phyloP scores from a whole-genome alignment of 148 eudicot species.

The Cornus controversa region DNA sequence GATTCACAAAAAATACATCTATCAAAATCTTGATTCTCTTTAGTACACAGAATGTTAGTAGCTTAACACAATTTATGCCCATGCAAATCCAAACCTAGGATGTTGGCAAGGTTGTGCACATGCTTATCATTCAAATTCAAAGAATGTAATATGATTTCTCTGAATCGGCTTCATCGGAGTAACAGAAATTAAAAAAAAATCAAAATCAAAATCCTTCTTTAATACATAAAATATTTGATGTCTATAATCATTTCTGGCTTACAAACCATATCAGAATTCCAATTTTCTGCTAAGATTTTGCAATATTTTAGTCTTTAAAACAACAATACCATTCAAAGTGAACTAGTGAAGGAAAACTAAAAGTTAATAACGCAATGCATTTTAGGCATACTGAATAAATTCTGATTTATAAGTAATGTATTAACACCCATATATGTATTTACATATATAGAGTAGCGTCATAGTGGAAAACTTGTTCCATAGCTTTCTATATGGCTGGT shows the following conservation, averaged over 20 bases:
- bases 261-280: not conserved
- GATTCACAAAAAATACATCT: constrained; percentile 10
- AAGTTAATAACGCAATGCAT: too few relatives aligned
- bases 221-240: not conserved
- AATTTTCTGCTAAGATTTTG: not conserved
- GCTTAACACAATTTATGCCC: too few relatives aligned
- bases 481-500: too few relatives aligned
- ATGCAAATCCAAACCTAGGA: not conserved
- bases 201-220: too few relatives aligned
- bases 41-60: too few relatives aligned
- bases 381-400: too few relatives aligned
- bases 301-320: not conserved
- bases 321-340: too few relatives aligned
- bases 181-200: not conserved
- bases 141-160: constrained; percentile 26
- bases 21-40: not conserved
- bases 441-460: not conserved
- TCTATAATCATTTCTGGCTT: too few relatives aligned
- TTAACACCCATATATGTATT: too few relatives aligned
- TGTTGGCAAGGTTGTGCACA: not conserved
- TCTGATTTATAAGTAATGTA: too few relatives aligned
- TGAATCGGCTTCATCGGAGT: constrained; percentile 25
- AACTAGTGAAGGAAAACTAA: too few relatives aligned
- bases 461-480: not conserved
- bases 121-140: not conserved